phyloP scores from a whole-genome alignment of 73 alveolate species.

The Uronychia binucleata region DNA sequence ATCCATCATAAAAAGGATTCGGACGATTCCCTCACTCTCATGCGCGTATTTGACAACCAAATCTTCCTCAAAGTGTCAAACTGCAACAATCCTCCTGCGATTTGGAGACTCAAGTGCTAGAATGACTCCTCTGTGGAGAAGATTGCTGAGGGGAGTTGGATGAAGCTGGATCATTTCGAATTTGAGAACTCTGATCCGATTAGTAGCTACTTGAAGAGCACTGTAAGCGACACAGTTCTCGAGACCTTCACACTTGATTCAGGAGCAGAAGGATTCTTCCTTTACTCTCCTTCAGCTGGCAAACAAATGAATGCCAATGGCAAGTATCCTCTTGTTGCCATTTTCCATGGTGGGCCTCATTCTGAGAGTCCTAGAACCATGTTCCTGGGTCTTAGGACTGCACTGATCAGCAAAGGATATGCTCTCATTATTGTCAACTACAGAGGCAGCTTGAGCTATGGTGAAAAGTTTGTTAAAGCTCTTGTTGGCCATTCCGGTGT shows the following conservation, averaged over 20 bases:
- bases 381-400: constrained; percentile 6
- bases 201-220: background rate
- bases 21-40: background rate
- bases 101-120: background rate
- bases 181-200: background rate
- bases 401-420: constrained; percentile 34
- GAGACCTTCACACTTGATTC: background rate
- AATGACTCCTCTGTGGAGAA: background rate
- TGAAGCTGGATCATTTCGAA: no score
- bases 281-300: background rate
- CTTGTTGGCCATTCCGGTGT: constrained; percentile 55
- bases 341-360: constrained; percentile 75
- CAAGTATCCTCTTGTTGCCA: constrained; percentile 34
- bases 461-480: constrained; percentile 30
- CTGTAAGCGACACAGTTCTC: no score
- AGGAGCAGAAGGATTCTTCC: background rate
- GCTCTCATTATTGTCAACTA: constrained; percentile 29
- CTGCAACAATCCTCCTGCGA: background rate
- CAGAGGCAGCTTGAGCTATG: constrained; percentile 60
- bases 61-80: background rate
- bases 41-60: background rate
- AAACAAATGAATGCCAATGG: no score
- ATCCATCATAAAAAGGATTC: background rate
- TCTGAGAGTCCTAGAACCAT: constrained; percentile 19
- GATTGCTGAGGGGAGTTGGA: background rate